Evolutionary conservation across 2,329 filamentous ascomycete species (phyloP).

Genomic region (Talaromyces sp.): DNA sequence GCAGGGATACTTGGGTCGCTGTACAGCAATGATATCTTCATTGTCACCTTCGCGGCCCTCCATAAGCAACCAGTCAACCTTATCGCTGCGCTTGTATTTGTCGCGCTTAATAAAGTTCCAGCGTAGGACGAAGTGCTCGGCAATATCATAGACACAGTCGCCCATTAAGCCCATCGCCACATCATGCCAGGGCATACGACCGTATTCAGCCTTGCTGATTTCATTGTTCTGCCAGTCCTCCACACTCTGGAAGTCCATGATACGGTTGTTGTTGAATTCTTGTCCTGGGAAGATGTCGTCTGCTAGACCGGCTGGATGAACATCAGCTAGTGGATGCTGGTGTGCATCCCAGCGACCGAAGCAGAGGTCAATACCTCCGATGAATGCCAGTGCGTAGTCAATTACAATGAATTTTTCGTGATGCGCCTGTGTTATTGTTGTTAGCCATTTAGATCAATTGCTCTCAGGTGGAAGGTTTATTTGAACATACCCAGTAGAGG

Average conservation of each 20-base stretch:
- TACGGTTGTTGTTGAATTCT: conserved; percentile 96
- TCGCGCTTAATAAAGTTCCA: conserved; percentile 98
- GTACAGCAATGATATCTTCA: conserved; percentile 85
- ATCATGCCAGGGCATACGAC: conserved; percentile 98
- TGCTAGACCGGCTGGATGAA: conserved; percentile 78
- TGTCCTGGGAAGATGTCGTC: conserved; percentile 93
- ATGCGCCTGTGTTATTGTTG: conserved; percentile 61
- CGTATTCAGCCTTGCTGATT: conserved; percentile 84
- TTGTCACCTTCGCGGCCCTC: conserved; percentile 75
- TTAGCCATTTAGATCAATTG: conserved; percentile 13
- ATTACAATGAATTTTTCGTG: conserved; percentile 98
- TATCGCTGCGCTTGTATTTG: conserved; percentile 89
- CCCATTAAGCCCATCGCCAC: conserved; percentile 90
- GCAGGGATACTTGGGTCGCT: conserved; percentile 84
- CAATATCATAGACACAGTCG: conserved; percentile 88
- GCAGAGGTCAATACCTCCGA: conserved; percentile 91
- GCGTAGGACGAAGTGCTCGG: conserved; percentile 88
- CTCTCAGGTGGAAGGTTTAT: neutral
- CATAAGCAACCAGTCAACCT: conserved; percentile 82
- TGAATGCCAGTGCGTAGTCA: conserved; percentile 87
- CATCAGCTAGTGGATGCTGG: conserved; percentile 82
- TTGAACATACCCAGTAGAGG: conserved; percentile 71
- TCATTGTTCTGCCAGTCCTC: conserved; percentile 92
- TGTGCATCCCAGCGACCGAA: conserved; percentile 92
- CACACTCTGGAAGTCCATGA: conserved; percentile 93